phyloP scores from a whole-genome alignment of 495 filamentous ascomycete genomes.

The Gamarada debralockiae region DNA sequence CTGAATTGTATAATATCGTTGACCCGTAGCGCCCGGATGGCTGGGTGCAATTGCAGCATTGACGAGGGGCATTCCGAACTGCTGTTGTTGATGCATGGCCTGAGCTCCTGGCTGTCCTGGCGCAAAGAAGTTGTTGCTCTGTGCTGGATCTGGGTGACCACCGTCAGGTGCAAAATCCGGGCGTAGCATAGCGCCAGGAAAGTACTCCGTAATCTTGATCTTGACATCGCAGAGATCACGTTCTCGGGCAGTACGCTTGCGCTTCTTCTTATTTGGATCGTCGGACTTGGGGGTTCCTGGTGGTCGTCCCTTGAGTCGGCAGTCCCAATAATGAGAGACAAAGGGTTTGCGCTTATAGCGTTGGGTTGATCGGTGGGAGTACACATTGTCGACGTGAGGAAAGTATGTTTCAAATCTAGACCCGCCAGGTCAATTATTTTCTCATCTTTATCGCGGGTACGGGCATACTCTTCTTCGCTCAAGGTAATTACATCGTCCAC shows the following conservation, averaged over 20 bases:
- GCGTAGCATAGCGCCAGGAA: constrained; percentile 47
- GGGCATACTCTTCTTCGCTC: constrained; percentile 72
- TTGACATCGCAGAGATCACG: constrained; percentile 86
- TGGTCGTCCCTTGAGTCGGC: constrained; percentile 79
- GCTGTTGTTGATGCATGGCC: constrained; percentile 24
- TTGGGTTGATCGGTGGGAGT: constrained; percentile 86
- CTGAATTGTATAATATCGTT: constrained; percentile 68
- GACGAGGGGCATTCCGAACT: constrained; percentile 42
- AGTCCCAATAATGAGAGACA: constrained; percentile 87
- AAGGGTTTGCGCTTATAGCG: constrained; percentile 81
- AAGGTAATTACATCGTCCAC: constrained; percentile 71
- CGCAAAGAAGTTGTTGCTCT: constrained; percentile 31
- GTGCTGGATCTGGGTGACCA: constrained; percentile 22
- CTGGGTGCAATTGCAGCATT: constrained; percentile 18
- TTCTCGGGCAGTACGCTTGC: constrained; percentile 73
- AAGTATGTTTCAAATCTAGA: constrained; percentile 82
- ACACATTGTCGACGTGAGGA: constrained; percentile 88
- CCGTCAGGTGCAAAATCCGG: constrained; percentile 27
- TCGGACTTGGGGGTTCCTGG: constrained; percentile 81
- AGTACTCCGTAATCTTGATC: constrained; percentile 87
- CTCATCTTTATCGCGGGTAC: background rate
- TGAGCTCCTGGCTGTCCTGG: constrained; percentile 25
- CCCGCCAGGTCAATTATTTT: constrained; percentile 18
- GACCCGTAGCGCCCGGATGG: constrained; percentile 44
- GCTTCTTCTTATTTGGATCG: constrained; percentile 85